phyloP scores from a whole-genome alignment of 768 basidiomycete genomes.

The Tricholoma furcatifolium region DNA sequence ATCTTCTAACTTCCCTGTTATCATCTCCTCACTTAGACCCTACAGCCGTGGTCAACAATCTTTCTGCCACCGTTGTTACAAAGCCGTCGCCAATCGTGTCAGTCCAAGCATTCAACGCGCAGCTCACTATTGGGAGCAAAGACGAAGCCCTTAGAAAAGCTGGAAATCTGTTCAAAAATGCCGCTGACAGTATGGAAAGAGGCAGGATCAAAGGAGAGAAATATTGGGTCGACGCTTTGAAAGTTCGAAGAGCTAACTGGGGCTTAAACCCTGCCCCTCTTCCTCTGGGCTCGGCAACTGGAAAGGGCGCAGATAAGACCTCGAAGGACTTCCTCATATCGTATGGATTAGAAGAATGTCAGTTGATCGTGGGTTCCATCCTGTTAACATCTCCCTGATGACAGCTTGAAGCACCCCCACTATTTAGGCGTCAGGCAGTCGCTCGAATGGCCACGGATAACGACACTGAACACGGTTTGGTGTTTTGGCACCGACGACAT shows the following conservation, averaged over 20 bases:
- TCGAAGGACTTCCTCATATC: slow-evolving; percentile 80
- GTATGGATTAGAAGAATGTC: slow-evolving; percentile 82
- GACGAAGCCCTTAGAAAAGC: slow-evolving; percentile 79
- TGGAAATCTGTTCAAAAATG: slow-evolving; percentile 64
- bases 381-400: neutral
- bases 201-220: slow-evolving; percentile 60
- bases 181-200: slow-evolving; percentile 68
- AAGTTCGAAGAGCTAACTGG: slow-evolving; percentile 77
- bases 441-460: slow-evolving; percentile 60
- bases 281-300: slow-evolving; percentile 64
- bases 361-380: slow-evolving; percentile 24
- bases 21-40: slow-evolving; percentile 26
- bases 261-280: slow-evolving; percentile 76
- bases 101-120: slow-evolving; percentile 70
- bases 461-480: slow-evolving; percentile 39
- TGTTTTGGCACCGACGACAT: slow-evolving; percentile 64
- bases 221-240: slow-evolving; percentile 83
- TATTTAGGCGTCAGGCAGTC: slow-evolving; percentile 68
- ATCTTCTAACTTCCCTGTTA: slow-evolving; percentile 63
- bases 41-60: slow-evolving; percentile 22
- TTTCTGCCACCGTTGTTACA: slow-evolving; percentile 64
- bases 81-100: slow-evolving; percentile 67
- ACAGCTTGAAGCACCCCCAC: slow-evolving; percentile 50
- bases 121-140: slow-evolving; percentile 74
- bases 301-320: slow-evolving; percentile 78